phyloP scores from a whole-genome alignment of 768 basidiomycete genomes.

The Trametes cingulata region DNA sequence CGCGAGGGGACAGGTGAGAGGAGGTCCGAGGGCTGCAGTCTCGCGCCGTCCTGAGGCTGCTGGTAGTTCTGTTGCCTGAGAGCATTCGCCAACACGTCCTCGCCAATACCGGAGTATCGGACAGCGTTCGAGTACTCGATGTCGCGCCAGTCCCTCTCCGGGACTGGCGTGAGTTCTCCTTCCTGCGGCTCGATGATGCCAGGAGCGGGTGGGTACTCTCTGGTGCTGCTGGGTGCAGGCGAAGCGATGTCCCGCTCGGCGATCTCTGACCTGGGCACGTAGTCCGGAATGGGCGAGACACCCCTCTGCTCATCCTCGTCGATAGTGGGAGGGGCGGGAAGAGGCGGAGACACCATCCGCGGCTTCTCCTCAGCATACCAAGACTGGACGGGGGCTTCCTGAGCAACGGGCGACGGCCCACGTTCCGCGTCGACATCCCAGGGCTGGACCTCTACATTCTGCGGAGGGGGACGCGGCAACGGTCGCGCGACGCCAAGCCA shows the following conservation, averaged over 20 bases:
- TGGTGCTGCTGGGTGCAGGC: not conserved
- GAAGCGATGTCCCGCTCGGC: not conserved
- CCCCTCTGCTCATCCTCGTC: conserved; percentile 21
- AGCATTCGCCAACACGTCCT: conserved; percentile 15
- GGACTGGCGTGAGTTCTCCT: not conserved
- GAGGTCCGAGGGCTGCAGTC: not conserved
- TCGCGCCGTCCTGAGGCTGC: not conserved
- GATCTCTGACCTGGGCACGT: not conserved
- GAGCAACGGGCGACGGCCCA: conserved; percentile 1
- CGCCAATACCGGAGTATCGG: conserved; percentile 9
- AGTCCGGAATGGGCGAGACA: conserved; percentile 12
- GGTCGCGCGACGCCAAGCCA: conserved; percentile 17
- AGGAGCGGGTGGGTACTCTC: conserved; percentile 1
- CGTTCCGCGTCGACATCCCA: conserved; percentile 21
- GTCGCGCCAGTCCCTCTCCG: conserved; percentile 13
- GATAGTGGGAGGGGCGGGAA: not conserved
- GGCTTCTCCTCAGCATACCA: conserved; percentile 1
- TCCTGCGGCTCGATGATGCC: conserved; percentile 4
- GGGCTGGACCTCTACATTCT: not conserved
- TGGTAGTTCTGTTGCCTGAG: conserved; percentile 10
- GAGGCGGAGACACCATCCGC: conserved; percentile 1
- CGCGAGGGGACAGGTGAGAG: conserved; percentile 5
- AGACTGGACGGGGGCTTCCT: not conserved
- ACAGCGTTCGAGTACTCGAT: conserved; percentile 22
- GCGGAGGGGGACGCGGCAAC: conserved; percentile 1